Percentiles rank a stretch among this genome's conserved stretches.
Conservation (phyloP, 179 eudicot genomes). For the Silene vulgaris region DNA sequence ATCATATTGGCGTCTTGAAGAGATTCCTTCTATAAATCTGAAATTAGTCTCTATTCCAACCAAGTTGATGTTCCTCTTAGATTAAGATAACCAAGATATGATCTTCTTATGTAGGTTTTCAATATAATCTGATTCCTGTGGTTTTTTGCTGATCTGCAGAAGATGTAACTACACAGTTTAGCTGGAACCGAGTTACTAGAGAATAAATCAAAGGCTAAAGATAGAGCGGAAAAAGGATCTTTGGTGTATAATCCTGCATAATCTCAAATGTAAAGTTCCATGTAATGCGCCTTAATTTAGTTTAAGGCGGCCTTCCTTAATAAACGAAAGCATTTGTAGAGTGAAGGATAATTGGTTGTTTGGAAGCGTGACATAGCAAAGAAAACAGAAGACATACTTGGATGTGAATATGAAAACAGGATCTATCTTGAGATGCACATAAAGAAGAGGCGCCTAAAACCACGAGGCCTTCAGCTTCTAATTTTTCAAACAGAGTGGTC, state of each 20-base stretch:
- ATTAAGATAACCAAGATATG: conserved; percentile 28
- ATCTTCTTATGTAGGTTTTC: conserved; percentile 32
- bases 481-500: conserved; percentile 25
- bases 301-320: neutral
- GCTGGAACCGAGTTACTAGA: no score
- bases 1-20: neutral
- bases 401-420: conserved; percentile 46
- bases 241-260: no score
- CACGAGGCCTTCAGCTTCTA: conserved; percentile 35
- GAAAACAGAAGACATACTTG: conserved; percentile 28
- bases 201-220: neutral
- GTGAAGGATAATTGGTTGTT: no score
- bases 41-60: no score
- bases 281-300: neutral
- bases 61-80: neutral
- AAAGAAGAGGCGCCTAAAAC: conserved; percentile 39
- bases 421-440: conserved; percentile 33
- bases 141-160: conserved; percentile 28
- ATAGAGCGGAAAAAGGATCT: no score
- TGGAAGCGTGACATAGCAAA: no score
- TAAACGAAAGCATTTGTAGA: no score
- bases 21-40: no score
- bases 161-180: neutral
- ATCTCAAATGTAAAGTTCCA: no score
- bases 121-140: conserved; percentile 32